A percentile compares a stretch with the other conserved stretches of the same genome.
These are phyloP conservation scores for Linnemannia zychae DNA, from an alignment of 192 early-diverging fungal genomes.

Conservation along the genomic window DNA sequence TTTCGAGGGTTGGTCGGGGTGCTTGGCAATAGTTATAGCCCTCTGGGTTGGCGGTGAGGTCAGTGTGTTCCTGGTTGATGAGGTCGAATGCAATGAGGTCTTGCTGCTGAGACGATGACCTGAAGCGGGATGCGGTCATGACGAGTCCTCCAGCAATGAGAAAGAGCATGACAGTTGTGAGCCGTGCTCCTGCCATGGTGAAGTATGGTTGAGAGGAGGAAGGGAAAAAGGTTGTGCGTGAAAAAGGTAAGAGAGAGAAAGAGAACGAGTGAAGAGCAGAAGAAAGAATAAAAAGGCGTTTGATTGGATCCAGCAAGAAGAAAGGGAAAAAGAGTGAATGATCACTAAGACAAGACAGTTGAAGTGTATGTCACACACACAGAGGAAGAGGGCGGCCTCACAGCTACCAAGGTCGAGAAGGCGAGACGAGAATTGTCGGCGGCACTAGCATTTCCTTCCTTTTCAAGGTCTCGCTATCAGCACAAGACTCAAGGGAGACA, in stretches of 20 bases:
- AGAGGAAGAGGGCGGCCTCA: no score
- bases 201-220: not conserved
- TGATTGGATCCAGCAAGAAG: no score
- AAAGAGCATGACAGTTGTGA: conserved; percentile 13
- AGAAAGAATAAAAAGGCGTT: not conserved
- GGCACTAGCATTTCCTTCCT: no score
- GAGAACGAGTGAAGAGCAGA: not conserved
- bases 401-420: no score
- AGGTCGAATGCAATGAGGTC: conserved; percentile 16
- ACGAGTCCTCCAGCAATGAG: conserved; percentile 33
- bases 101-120: not conserved
- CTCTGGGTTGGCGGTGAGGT: not conserved
- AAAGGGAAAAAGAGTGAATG: no score
- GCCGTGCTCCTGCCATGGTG: conserved; percentile 8
- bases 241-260: not conserved
- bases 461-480: no score
- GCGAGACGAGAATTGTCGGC: no score
- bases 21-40: conserved; percentile 49
- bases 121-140: conserved; percentile 11
- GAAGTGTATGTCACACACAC: no score
- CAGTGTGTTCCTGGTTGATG: not conserved
- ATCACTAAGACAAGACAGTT: no score
- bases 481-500: not conserved
- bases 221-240: not conserved
- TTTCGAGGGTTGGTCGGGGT: conserved; percentile 9